phyloP scores from a whole-genome alignment of 2,329 filamentous ascomycete species.

The Elsinoe necatrix region DNA sequence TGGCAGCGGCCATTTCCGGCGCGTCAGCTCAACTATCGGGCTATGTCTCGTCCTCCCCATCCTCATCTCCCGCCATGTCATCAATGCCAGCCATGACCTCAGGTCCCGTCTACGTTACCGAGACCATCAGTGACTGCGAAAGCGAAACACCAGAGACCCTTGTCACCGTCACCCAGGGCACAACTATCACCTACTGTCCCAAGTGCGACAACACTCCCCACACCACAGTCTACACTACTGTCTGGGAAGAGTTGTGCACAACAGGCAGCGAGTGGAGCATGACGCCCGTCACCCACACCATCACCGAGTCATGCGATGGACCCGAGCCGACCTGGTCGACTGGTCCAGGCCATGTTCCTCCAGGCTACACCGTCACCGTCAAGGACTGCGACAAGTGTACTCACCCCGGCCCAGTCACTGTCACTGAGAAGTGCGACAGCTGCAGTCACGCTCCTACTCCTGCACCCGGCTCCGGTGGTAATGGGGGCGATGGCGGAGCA shows the following conservation, averaged over 20 bases:
- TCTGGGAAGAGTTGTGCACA: conserved; percentile 28
- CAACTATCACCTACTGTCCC: conserved; percentile 32
- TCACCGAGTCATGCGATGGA: conserved; percentile 31
- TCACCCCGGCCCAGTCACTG: conserved; percentile 26
- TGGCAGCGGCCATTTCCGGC: conserved; percentile 4
- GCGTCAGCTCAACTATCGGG: conserved; percentile 3
- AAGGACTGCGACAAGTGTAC: conserved; percentile 28
- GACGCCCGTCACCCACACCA: conserved; percentile 29
- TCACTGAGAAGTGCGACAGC: conserved; percentile 30
- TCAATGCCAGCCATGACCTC: not conserved
- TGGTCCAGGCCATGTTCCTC: conserved; percentile 28
- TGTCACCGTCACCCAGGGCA: conserved; percentile 29
- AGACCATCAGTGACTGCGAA: conserved; percentile 29
- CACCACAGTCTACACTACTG: conserved; percentile 32
- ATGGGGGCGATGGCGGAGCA: conserved; percentile 18
- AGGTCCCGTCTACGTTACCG: conserved; percentile 24
- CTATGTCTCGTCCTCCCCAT: conserved; percentile 59
- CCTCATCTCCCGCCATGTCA: conserved; percentile 59
- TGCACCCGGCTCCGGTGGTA: conserved; percentile 17
- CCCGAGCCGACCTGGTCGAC: conserved; percentile 29
- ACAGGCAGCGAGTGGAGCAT: conserved; percentile 23
- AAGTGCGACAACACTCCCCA: conserved; percentile 25
- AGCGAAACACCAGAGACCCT: conserved; percentile 25
- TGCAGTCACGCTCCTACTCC: conserved; percentile 23
- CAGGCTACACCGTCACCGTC: conserved; percentile 29